A percentile compares a stretch with the other conserved stretches of the same genome.
Evolutionary conservation across 1,284 basidiomycete genomes (phyloP).

Genomic region (Puccinia triticina): DNA sequence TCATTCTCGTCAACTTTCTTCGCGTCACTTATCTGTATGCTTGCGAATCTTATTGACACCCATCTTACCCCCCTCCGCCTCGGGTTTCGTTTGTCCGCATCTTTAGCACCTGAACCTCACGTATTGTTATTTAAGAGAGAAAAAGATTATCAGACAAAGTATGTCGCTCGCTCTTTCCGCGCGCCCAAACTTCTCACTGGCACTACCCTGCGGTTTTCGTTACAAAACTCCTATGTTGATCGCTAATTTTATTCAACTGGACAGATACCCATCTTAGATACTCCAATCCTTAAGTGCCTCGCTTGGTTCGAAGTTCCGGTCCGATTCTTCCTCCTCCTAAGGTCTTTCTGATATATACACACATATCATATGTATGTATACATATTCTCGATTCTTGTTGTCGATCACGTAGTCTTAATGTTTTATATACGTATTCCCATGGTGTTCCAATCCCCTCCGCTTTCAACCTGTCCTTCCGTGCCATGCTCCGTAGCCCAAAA

Average conservation of each 20-base stretch:
- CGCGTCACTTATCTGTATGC: not conserved
- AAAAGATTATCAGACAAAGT: conserved; percentile 51
- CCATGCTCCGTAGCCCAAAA: not conserved
- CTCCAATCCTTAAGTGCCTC: not conserved
- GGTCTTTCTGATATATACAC: conserved; percentile 21
- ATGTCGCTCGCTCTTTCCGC: not conserved
- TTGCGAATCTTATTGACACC: not conserved
- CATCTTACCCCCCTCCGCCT: not conserved
- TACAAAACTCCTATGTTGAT: not conserved
- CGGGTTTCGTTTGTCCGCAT: conserved; percentile 6
- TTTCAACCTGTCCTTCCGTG: not conserved
- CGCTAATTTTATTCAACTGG: not conserved
- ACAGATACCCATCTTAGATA: conserved; percentile 21
- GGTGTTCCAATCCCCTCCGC: not conserved
- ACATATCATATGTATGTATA: conserved; percentile 24
- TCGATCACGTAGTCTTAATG: conserved; percentile 13
- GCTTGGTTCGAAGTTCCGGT: not conserved
- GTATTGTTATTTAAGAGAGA: conserved; percentile 46
- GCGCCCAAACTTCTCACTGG: not conserved
- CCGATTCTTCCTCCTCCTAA: not conserved
- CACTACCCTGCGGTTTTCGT: not conserved
- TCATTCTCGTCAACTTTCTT: not conserved
- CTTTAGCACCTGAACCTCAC: conserved; percentile 45
- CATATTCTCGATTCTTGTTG: conserved; percentile 19
- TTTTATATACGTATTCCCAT: conserved; percentile 10